phyloP scores from a whole-genome alignment of 352 stramenopile genomes.

The Globisporangium viniferum region DNA sequence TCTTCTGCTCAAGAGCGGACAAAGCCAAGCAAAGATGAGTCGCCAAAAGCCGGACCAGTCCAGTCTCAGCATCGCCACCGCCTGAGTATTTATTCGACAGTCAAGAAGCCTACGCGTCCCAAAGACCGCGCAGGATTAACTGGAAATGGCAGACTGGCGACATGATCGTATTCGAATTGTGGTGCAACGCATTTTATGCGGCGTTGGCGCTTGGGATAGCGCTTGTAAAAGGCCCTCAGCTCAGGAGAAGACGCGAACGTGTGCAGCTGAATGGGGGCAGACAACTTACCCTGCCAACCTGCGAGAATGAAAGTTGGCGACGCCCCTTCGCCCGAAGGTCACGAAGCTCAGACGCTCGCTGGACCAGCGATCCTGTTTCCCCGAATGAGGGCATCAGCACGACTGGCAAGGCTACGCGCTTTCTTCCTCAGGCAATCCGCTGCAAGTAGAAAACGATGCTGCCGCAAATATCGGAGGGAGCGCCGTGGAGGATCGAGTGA shows the following conservation, averaged over 20 bases:
- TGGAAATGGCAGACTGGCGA: background rate
- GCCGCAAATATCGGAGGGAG: no score
- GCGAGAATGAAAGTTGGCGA: background rate
- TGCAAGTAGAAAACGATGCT: background rate
- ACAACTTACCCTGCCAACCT: background rate
- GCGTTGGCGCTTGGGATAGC: background rate
- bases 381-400: background rate
- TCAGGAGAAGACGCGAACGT: background rate
- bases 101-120: constrained; percentile 22
- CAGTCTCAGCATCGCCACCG: constrained; percentile 23
- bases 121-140: background rate
- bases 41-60: background rate
- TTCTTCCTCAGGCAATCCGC: background rate
- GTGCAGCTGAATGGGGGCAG: background rate
- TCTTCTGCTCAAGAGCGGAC: background rate
- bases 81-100: constrained; percentile 36
- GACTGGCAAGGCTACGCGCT: background rate
- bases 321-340: background rate
- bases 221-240: background rate
- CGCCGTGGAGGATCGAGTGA: background rate
- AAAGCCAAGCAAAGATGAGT: background rate
- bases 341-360: background rate
- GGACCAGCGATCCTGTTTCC: background rate
- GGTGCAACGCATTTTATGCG: background rate
- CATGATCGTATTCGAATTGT: background rate